Evolutionary conservation across 768 basidiomycete species (phyloP).

Genomic region (Trametes elegans): DNA sequence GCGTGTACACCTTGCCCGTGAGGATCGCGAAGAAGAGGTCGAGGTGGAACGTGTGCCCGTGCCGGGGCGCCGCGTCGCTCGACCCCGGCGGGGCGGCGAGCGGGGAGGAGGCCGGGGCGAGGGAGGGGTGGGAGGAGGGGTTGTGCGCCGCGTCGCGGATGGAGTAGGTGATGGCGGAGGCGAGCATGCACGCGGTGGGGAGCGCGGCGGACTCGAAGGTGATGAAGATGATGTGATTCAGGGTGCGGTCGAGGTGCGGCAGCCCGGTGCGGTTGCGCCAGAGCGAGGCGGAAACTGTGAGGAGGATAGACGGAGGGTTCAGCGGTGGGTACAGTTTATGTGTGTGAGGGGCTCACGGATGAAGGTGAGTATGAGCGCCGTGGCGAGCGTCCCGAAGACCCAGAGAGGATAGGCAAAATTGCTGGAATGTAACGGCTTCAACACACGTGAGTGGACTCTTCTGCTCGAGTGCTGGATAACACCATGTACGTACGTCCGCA

Average conservation of each 20-base stretch:
- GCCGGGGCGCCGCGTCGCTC: background rate
- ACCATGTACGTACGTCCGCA: constrained; percentile 5
- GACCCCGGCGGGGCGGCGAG: background rate
- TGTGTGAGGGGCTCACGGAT: constrained; percentile 32
- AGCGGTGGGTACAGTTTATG: background rate
- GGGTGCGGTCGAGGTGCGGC: constrained; percentile 36
- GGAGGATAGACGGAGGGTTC: background rate
- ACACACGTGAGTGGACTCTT: too few relatives aligned
- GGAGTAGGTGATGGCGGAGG: constrained; percentile 30
- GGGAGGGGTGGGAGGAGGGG: background rate
- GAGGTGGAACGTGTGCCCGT: constrained; percentile 10
- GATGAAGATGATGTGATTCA: constrained; percentile 39
- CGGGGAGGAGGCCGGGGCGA: background rate
- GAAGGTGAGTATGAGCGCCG: constrained; percentile 39
- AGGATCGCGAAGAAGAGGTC: constrained; percentile 46
- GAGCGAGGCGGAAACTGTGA: constrained; percentile 40
- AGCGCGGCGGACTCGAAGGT: constrained; percentile 39
- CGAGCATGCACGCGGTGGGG: constrained; percentile 34
- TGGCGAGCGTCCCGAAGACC: constrained; percentile 30
- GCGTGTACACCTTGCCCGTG: constrained; percentile 47
- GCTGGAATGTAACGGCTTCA: constrained; percentile 20
- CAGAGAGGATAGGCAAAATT: constrained; percentile 20
- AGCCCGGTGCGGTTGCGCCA: constrained; percentile 39
- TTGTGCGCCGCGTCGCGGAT: constrained; percentile 2
- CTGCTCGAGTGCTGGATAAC: too few relatives aligned